Evolutionary conservation across 2,329 filamentous ascomycete species (phyloP).

Genomic region (Penicillium occitanis): DNA sequence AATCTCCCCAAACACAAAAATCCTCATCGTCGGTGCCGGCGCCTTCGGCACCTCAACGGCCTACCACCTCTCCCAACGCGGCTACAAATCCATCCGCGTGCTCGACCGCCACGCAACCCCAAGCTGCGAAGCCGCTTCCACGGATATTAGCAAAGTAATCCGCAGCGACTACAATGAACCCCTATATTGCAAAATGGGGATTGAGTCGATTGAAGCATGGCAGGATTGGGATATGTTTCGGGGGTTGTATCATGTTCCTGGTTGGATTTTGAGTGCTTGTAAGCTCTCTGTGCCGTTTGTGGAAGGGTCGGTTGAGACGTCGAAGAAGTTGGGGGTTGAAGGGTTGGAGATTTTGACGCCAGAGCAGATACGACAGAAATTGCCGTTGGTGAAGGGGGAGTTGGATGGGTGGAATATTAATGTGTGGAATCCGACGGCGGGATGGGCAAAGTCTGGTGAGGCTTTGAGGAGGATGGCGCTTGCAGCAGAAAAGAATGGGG

Average conservation of each 20-base stretch:
- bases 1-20: constrained; percentile 22
- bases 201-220: constrained; percentile 66
- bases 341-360: constrained; percentile 16
- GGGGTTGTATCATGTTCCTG: constrained; percentile 58
- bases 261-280: constrained; percentile 53
- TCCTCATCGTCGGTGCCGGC: constrained; percentile 63
- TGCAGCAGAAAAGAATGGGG: constrained; percentile 46
- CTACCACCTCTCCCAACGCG: constrained; percentile 58
- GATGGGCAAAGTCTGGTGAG: constrained; percentile 54
- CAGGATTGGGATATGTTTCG: constrained; percentile 49
- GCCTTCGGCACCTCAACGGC: constrained; percentile 67
- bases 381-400: constrained; percentile 29
- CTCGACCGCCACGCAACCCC: constrained; percentile 58
- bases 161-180: constrained; percentile 67
- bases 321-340: background rate
- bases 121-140: constrained; percentile 60
- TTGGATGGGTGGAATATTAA: constrained; percentile 21
- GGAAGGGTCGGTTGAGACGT: constrained; percentile 15
- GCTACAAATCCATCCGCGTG: constrained; percentile 53
- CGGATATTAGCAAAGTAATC: constrained; percentile 72
- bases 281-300: constrained; percentile 19
- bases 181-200: constrained; percentile 62
- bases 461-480: constrained; percentile 49
- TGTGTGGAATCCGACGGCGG: constrained; percentile 49
- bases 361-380: constrained; percentile 54